Conservation (phyloP, 805 yeast genomes). For the Sugiyamaella mastotermitis region DNA sequence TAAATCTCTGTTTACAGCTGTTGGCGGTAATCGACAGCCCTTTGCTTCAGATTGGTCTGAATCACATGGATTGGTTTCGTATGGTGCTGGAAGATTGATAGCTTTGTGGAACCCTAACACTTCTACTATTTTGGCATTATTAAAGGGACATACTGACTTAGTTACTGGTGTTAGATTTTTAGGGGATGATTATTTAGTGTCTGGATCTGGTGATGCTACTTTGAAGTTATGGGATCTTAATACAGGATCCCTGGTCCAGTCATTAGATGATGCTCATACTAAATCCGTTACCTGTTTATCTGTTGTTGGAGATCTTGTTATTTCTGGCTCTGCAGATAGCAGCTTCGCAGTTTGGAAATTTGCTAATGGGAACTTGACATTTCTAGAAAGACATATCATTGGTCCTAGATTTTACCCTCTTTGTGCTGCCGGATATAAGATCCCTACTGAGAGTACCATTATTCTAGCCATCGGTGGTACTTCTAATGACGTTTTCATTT, state of each 20-base stretch:
- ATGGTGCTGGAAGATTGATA: constrained; percentile 20
- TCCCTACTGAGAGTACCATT: constrained; percentile 10
- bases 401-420: constrained; percentile 27
- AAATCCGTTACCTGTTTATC: constrained; percentile 53
- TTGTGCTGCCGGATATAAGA: constrained; percentile 17
- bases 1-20: constrained; percentile 6
- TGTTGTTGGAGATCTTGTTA: constrained; percentile 38
- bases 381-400: not conserved
- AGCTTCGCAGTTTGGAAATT: constrained; percentile 45
- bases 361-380: not conserved
- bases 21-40: constrained; percentile 21
- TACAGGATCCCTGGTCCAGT: not conserved
- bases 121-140: constrained; percentile 5
- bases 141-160: constrained; percentile 33
- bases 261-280: constrained; percentile 31
- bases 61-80: constrained; percentile 15
- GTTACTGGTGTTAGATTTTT: constrained; percentile 64
- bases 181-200: constrained; percentile 42
- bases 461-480: constrained; percentile 33
- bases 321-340: constrained; percentile 64
- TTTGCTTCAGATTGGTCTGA: constrained; percentile 20
- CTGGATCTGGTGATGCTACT: constrained; percentile 63
- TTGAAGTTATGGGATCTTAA: constrained; percentile 53
- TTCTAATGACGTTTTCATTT: constrained; percentile 43
- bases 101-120: constrained; percentile 21